Conservation (phyloP, 2,329 filamentous ascomycete species). For the Arthroderma uncinatum region DNA sequence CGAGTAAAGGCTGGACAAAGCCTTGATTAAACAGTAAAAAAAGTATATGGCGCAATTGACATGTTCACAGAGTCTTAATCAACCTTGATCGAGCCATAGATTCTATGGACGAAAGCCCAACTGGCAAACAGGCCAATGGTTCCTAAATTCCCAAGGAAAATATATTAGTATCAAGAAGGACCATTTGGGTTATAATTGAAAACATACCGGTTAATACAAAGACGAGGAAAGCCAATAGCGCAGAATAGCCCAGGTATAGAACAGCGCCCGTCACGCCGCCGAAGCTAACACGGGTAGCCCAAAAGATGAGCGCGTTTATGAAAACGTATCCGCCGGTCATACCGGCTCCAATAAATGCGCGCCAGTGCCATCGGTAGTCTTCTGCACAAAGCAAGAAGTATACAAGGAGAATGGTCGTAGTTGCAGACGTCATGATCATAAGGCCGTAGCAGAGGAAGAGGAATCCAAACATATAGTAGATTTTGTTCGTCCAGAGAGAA, state of each 20-base stretch:
- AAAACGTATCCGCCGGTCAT: slow-evolving; percentile 90
- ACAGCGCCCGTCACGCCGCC: slow-evolving; percentile 76
- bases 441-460: slow-evolving; percentile 94
- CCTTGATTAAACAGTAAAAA: too few relatives aligned
- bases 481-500: slow-evolving; percentile 95
- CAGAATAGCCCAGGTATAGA: slow-evolving; percentile 86
- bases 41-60: too few relatives aligned
- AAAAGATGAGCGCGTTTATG: slow-evolving; percentile 79
- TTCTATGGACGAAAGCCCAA: slow-evolving; percentile 87
- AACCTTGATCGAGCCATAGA: slow-evolving; percentile 97
- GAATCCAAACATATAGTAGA: slow-evolving; percentile 99
- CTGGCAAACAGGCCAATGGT: slow-evolving; percentile 92
- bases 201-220: slow-evolving; percentile 84
- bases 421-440: slow-evolving; percentile 90
- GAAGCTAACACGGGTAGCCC: slow-evolving; percentile 76
- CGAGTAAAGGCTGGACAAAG: too few relatives aligned
- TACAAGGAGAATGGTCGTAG: slow-evolving; percentile 84
- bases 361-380: slow-evolving; percentile 99
- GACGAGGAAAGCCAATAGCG: slow-evolving; percentile 77
- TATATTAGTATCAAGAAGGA: slow-evolving; percentile 13
- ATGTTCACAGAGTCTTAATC: slow-evolving; percentile 49
- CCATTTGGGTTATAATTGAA: slow-evolving; percentile 6
- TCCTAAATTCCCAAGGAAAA: slow-evolving; percentile 45
- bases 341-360: slow-evolving; percentile 81
- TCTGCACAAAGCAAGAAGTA: slow-evolving; percentile 94